A percentile compares a stretch with the other conserved stretches of the same genome.
Conservation (phyloP, 441 rosid species). For the Corymbia calophylla region DNA sequence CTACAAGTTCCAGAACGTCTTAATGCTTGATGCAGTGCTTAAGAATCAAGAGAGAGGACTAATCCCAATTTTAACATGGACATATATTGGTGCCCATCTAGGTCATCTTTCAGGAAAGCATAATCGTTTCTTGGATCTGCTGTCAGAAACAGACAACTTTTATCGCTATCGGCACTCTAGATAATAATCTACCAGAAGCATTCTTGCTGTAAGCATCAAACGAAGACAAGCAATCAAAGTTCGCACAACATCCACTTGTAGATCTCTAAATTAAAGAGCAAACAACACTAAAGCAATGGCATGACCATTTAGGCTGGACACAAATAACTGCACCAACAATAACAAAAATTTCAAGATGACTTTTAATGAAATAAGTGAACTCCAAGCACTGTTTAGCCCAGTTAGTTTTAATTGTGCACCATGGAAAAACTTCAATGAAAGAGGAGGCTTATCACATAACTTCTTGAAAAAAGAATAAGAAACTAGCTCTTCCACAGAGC, state of each 20-base stretch:
- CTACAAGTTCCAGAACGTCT: neutral
- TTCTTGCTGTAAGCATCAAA: neutral
- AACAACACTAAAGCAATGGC: neutral
- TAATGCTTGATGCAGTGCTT: neutral
- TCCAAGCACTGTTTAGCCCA: neutral
- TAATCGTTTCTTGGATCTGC: neutral
- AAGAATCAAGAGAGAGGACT: neutral
- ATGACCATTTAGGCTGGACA: neutral
- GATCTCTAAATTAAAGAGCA: neutral
- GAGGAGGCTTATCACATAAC: neutral
- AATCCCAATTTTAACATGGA: neutral
- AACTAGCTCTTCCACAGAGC: neutral
- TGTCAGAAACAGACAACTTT: neutral
- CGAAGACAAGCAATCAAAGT: neutral
- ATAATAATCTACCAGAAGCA: neutral
- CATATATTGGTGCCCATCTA: neutral
- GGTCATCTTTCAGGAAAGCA: neutral
- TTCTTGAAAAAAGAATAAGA: neutral
- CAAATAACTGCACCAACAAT: neutral
- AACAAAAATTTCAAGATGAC: neutral
- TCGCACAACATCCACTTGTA: neutral
- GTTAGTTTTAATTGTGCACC: neutral
- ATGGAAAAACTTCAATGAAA: neutral
- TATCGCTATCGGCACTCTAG: neutral
- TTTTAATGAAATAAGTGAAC: neutral